A percentile compares a stretch with the other conserved stretches of the same genome.
These are phyloP conservation scores for Ophiorrhiza pumila DNA, from an alignment of 257 asterid genomes.

Conservation along the genomic window DNA sequence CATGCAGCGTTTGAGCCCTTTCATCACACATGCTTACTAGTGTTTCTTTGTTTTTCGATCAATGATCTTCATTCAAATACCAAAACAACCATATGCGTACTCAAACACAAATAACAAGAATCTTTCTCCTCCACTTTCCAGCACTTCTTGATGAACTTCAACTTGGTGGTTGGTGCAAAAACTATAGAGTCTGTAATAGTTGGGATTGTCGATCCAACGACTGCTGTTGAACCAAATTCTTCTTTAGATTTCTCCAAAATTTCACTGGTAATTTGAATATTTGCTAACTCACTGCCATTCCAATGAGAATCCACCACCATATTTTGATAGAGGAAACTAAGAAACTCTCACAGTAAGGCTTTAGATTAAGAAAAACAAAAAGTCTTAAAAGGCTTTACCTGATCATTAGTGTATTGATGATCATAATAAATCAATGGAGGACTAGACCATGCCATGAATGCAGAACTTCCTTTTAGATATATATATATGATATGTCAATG, in stretches of 20 bases:
- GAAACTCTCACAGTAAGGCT: conserved; percentile 19
- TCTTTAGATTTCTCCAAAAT: conserved; percentile 32
- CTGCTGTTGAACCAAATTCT: conserved; percentile 29
- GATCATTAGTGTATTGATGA: conserved; percentile 23
- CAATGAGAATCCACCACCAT: conserved; percentile 46
- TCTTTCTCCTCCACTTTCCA: conserved; percentile 53
- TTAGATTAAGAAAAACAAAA: conserved; percentile 1
- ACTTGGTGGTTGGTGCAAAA: conserved; percentile 30
- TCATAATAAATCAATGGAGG: conserved; percentile 24
- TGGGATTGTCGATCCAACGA: conserved; percentile 33
- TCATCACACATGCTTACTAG: too few species aligned
- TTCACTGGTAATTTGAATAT: conserved; percentile 25
- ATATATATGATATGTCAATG: conserved; percentile 21
- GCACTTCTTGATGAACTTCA: conserved; percentile 35
- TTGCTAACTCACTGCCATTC: conserved; percentile 36
- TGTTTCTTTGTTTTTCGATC: too few species aligned
- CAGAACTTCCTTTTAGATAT: conserved; percentile 23
- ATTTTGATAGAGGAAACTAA: conserved; percentile 26
- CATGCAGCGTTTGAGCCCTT: conserved; percentile 72
- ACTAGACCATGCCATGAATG: too few species aligned
- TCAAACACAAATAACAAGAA: conserved; percentile 39
- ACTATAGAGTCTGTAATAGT: conserved; percentile 34
- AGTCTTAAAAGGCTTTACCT: conserved; percentile 29
- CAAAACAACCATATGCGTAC: conserved; percentile 49
- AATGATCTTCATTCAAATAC: too few species aligned